These are phyloP conservation scores for Sicyos edulis DNA, from an alignment of 306 rosid genomes.

Conservation along the genomic window DNA sequence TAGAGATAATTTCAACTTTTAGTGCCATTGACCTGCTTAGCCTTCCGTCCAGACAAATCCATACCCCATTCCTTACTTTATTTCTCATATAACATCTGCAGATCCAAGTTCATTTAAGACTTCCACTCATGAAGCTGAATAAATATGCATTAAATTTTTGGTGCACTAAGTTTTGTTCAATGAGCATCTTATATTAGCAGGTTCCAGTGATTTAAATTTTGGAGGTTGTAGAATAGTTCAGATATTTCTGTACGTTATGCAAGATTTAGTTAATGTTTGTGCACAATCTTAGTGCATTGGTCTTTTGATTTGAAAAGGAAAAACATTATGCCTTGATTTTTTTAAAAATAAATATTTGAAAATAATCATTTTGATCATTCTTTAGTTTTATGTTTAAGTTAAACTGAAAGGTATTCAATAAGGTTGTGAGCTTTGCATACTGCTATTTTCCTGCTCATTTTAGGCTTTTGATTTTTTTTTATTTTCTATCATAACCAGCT, in stretches of 20 bases:
- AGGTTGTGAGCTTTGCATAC: neutral
- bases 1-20: no score
- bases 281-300: neutral
- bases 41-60: no score
- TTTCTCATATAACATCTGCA: no score
- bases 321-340: neutral
- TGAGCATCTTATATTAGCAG: no score
- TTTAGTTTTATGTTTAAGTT: neutral
- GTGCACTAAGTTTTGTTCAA: no score
- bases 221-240: neutral
- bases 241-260: neutral
- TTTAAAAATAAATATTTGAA: neutral
- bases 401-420: neutral
- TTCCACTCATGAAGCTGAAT: no score
- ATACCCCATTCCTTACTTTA: no score
- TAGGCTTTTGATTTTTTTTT: conserved; percentile 28
- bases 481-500: conserved; percentile 36
- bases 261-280: no score
- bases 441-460: conserved; percentile 14
- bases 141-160: no score
- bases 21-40: no score
- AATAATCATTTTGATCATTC: neutral
- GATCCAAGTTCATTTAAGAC: no score
- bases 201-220: no score
- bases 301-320: neutral